Conservation (phyloP, 192 early-diverging fungal species). For the Spinellus fusiger region DNA sequence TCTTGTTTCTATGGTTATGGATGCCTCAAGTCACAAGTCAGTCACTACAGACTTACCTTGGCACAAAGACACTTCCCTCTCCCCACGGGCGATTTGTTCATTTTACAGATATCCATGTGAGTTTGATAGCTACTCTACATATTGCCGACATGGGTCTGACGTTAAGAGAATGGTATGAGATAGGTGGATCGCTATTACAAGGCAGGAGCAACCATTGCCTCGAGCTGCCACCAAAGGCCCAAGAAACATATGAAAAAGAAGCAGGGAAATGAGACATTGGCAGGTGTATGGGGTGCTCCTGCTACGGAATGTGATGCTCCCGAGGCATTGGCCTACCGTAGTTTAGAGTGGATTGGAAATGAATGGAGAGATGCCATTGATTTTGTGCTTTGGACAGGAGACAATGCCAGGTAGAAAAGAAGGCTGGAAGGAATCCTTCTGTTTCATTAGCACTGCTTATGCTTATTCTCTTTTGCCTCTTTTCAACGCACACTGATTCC, state of each 20-base stretch:
- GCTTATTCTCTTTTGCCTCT: background rate
- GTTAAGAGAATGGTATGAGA: background rate
- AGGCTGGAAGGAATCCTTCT: background rate
- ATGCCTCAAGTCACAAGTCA: too few species aligned
- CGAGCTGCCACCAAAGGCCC: slow-evolving; percentile 50
- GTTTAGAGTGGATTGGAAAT: slow-evolving; percentile 50
- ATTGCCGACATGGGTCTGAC: background rate
- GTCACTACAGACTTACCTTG: too few species aligned
- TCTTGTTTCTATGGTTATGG: too few species aligned
- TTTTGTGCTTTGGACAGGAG: slow-evolving; percentile 76
- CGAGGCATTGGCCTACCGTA: slow-evolving; percentile 48
- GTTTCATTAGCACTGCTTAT: background rate
- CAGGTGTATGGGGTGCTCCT: slow-evolving; percentile 55
- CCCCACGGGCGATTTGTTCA: slow-evolving; percentile 63
- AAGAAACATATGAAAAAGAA: slow-evolving; percentile 13
- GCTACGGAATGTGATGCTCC: slow-evolving; percentile 62
- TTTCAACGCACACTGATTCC: background rate
- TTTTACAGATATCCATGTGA: slow-evolving; percentile 66
- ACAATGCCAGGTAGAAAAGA: slow-evolving; percentile 62
- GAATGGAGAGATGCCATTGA: slow-evolving; percentile 49
- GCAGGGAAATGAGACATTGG: slow-evolving; percentile 11
- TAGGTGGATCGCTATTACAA: slow-evolving; percentile 54
- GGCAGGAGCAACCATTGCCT: slow-evolving; percentile 49
- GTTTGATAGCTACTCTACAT: background rate
- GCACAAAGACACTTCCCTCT: too few species aligned